phyloP scores from a whole-genome alignment of 495 filamentous ascomycete species.

The Immersiella caudata region DNA sequence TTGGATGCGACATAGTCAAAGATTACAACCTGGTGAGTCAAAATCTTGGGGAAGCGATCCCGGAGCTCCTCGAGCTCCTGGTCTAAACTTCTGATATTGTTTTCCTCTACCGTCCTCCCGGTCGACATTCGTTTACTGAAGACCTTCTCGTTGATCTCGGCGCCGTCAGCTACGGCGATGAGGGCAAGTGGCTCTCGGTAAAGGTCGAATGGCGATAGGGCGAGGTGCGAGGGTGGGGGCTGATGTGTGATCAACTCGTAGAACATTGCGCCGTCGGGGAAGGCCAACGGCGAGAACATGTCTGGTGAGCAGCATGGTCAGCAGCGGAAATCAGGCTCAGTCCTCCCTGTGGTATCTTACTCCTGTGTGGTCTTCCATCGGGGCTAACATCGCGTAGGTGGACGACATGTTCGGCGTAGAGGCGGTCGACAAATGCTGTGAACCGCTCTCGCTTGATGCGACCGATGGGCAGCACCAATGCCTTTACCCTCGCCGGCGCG shows the following conservation, averaged over 20 bases:
- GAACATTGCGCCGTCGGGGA: conserved; percentile 84
- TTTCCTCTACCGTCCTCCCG: conserved; percentile 48
- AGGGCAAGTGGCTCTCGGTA: conserved; percentile 79
- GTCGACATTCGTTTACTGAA: conserved; percentile 52
- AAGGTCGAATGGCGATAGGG: conserved; percentile 81
- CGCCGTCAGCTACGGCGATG: conserved; percentile 76
- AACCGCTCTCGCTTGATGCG: conserved; percentile 83
- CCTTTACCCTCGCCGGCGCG: conserved; percentile 85
- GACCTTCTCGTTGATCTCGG: conserved; percentile 54
- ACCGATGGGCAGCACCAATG: conserved; percentile 81
- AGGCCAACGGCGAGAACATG: conserved; percentile 93
- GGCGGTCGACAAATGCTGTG: conserved; percentile 70
- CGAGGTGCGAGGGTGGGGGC: conserved; percentile 73
- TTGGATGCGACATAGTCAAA: conserved; percentile 65
- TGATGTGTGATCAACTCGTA: conserved; percentile 85
- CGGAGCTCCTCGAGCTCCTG: conserved; percentile 69
- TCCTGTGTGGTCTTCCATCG: conserved; percentile 83
- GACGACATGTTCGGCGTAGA: conserved; percentile 80
- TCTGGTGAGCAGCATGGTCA: conserved; percentile 54
- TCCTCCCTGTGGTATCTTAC: conserved; percentile 51
- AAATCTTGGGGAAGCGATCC: conserved; percentile 71
- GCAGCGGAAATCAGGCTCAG: not conserved
- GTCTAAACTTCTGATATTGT: conserved; percentile 57
- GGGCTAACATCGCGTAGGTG: conserved; percentile 89
- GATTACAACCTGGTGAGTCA: conserved; percentile 77